Evolutionary conservation across 2,329 filamentous ascomycete species (phyloP).

Genomic region (Penicillium sp.): DNA sequence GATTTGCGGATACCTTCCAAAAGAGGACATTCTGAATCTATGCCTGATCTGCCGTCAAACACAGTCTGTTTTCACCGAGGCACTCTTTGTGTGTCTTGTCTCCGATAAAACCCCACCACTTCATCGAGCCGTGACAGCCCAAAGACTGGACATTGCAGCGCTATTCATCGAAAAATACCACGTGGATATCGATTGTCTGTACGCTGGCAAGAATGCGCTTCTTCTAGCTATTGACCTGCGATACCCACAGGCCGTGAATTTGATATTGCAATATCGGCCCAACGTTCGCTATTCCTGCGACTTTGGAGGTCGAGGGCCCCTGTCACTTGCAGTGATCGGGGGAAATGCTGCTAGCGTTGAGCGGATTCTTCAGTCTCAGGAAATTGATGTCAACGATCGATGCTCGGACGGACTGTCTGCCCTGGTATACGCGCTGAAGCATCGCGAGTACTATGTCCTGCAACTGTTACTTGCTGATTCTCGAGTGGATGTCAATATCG

Average conservation of each 20-base stretch:
- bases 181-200: not conserved
- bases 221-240: not conserved
- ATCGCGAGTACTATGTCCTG: not conserved
- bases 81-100: not conserved
- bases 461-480: not conserved
- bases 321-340: not conserved
- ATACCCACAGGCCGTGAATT: not conserved
- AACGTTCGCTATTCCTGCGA: not conserved
- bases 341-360: not conserved
- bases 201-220: not conserved
- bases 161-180: not conserved
- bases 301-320: not conserved
- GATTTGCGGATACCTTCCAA: not conserved
- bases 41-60: not conserved
- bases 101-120: not conserved
- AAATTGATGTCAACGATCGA: not conserved
- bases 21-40: not conserved
- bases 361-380: not conserved
- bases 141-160: not conserved
- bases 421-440: not conserved
- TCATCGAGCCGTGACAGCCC: not conserved
- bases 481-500: not conserved
- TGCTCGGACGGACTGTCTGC: not conserved
- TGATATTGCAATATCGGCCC: not conserved
- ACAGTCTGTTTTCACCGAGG: not conserved